Conservation (phyloP, 306 rosid species). For the Amphicarpaea edgeworthii region DNA sequence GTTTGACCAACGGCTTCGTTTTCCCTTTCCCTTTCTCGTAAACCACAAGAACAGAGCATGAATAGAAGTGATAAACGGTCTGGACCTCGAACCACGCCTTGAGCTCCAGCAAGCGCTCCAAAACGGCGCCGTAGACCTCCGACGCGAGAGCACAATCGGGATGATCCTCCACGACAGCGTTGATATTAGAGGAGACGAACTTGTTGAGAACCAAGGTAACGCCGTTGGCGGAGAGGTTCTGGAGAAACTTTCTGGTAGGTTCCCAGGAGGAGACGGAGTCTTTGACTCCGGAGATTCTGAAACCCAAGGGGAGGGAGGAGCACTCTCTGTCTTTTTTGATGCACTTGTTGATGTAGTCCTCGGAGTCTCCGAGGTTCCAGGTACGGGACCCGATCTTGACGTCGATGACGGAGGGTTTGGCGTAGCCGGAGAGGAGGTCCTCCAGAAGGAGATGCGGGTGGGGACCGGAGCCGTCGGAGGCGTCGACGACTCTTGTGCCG, state of each 20-base stretch:
- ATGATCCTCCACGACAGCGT: no score
- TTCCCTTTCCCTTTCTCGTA: slow-evolving; percentile 55
- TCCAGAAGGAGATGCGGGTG: slow-evolving; percentile 71
- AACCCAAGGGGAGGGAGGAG: slow-evolving; percentile 62
- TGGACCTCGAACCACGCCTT: slow-evolving; percentile 92
- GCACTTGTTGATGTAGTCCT: slow-evolving; percentile 65
- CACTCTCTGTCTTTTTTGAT: slow-evolving; percentile 60
- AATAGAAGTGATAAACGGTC: slow-evolving; percentile 72
- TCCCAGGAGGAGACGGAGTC: slow-evolving; percentile 60
- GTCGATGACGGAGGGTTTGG: slow-evolving; percentile 65
- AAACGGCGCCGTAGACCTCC: slow-evolving; percentile 62
- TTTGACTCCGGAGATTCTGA: slow-evolving; percentile 68
- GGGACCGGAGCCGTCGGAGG: slow-evolving; percentile 80
- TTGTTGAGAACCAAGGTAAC: slow-evolving; percentile 52
- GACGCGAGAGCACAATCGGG: slow-evolving; percentile 62
- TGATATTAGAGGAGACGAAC: slow-evolving; percentile 66
- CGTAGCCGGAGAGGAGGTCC: slow-evolving; percentile 46
- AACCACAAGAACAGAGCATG: slow-evolving; percentile 70
- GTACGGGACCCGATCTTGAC: slow-evolving; percentile 89
- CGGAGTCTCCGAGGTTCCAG: slow-evolving; percentile 71
- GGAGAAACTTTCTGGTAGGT: slow-evolving; percentile 52
- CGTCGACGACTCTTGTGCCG: slow-evolving; percentile 61
- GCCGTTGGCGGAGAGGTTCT: slow-evolving; percentile 45
- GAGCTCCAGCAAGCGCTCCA: slow-evolving; percentile 68
- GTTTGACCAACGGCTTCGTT: slow-evolving; percentile 49